Evolutionary conservation across 108 stramenopile genomes (phyloP).

Genomic region (Epipyxis sp.): DNA sequence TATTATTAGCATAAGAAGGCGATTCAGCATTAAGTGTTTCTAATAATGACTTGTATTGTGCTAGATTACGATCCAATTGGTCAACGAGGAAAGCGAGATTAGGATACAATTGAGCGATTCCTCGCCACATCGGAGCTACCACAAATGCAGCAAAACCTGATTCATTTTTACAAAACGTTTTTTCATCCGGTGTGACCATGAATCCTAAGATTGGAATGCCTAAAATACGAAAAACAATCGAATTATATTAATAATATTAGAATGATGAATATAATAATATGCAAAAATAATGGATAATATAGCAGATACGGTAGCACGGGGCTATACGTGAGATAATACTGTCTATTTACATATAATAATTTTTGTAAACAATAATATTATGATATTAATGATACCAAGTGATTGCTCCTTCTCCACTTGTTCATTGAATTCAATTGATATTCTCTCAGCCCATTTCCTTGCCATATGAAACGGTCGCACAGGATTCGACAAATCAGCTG

Average conservation of each 20-base stretch:
- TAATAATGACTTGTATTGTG: background rate
- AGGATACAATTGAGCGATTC: background rate
- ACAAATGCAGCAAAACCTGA: constrained; percentile 9
- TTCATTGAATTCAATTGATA: constrained; percentile 39
- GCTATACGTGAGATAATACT: too few species aligned
- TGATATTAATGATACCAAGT: too few species aligned
- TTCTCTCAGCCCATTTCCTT: constrained; percentile 35
- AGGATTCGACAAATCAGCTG: constrained; percentile 44
- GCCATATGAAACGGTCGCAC: constrained; percentile 33
- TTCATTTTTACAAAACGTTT: constrained; percentile 26
- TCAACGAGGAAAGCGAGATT: background rate
- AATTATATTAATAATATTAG: too few species aligned
- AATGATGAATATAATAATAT: too few species aligned
- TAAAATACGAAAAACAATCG: too few species aligned
- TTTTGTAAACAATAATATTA: too few species aligned
- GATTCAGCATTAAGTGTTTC: background rate
- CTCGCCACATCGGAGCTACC: constrained; percentile 31
- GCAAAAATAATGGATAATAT: too few species aligned
- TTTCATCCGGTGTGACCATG: constrained; percentile 20
- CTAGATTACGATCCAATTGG: background rate
- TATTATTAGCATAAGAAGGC: too few species aligned
- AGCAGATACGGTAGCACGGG: too few species aligned
- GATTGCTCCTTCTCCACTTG: constrained; percentile 42
- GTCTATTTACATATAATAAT: too few species aligned
- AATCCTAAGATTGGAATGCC: constrained; percentile 36